These are phyloP conservation scores for Garcia nutans DNA, from an alignment of 345 rosid species.

Conservation along the genomic window DNA sequence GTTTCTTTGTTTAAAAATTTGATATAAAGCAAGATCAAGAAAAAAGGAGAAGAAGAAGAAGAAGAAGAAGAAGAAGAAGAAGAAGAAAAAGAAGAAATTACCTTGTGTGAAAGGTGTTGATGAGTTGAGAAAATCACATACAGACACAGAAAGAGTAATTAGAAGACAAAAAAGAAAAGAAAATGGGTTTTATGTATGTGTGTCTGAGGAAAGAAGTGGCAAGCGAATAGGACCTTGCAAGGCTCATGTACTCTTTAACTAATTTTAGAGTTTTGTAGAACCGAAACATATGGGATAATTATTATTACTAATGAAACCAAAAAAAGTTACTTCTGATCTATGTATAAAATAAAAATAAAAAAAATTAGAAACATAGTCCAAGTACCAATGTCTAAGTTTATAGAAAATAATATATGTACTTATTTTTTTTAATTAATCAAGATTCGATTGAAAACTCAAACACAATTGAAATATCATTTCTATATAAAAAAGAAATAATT, in stretches of 20 bases:
- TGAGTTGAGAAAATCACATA: no score
- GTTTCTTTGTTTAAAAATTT: background rate
- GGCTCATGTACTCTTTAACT: background rate
- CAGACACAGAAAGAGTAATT: background rate
- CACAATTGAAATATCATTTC: no score
- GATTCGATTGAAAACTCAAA: no score
- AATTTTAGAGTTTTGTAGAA: slow-evolving; percentile 13
- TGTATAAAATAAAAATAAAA: no score
- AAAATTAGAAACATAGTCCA: no score
- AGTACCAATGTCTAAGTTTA: no score
- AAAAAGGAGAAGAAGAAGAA: no score
- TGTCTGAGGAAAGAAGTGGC: background rate
- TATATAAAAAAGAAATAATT: no score
- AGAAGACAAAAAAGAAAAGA: background rate
- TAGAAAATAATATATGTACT: no score
- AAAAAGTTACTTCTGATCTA: background rate
- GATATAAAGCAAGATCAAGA: background rate
- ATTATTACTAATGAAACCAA: background rate
- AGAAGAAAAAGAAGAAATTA: background rate
- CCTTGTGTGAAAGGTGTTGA: background rate
- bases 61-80: no score
- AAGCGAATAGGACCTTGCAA: slow-evolving; percentile 10
- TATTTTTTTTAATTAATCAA: no score
- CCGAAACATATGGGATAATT: slow-evolving; percentile 27
- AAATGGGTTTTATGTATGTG: no score